Percentiles rank a stretch among this genome's conserved stretches.
These are phyloP conservation scores for Diutina scorzettiae DNA, from an alignment of 1,139 yeast genomes.

Conservation along the genomic window DNA sequence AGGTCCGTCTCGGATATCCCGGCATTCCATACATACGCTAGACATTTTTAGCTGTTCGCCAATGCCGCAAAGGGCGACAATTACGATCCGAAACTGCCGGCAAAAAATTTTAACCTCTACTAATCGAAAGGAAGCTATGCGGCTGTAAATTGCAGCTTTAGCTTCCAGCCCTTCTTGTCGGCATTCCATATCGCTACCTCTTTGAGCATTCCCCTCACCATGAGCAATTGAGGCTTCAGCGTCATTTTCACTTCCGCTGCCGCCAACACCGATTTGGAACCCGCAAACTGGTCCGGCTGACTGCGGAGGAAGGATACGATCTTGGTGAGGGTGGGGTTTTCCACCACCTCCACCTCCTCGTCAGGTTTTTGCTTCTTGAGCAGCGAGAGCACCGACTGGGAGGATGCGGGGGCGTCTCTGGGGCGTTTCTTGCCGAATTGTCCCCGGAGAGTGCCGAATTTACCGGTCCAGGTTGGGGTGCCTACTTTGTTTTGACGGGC, in stretches of 20 bases:
- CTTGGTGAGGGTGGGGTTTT: slow-evolving; percentile 21
- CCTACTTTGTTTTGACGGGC: slow-evolving; percentile 62
- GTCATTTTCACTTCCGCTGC: slow-evolving; percentile 26
- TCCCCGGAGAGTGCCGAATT: slow-evolving; percentile 70
- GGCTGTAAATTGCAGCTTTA: slow-evolving; percentile 21
- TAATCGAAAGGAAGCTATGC: no score
- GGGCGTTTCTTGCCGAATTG: slow-evolving; percentile 19
- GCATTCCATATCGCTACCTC: slow-evolving; percentile 62
- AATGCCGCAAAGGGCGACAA: no score
- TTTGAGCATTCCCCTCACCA: slow-evolving; percentile 56
- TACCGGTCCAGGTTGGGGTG: slow-evolving; percentile 95
- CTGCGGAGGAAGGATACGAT: slow-evolving; percentile 23
- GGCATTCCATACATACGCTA: no score
- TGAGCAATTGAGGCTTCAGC: slow-evolving; percentile 46
- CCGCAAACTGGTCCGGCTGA: slow-evolving; percentile 31
- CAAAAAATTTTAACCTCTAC: no score
- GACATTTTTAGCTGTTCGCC: no score
- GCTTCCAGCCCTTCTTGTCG: slow-evolving; percentile 45
- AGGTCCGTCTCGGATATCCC: no score
- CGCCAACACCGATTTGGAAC: slow-evolving; percentile 47
- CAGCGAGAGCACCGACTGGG: slow-evolving; percentile 14
- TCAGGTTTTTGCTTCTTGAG: slow-evolving; percentile 9
- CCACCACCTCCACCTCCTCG: slow-evolving; percentile 8
- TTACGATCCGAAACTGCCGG: no score
- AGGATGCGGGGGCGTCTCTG: slow-evolving; percentile 6